These are phyloP conservation scores for Botrytis sinoallii DNA, from an alignment of 2,329 filamentous ascomycete species.

Conservation along the genomic window DNA sequence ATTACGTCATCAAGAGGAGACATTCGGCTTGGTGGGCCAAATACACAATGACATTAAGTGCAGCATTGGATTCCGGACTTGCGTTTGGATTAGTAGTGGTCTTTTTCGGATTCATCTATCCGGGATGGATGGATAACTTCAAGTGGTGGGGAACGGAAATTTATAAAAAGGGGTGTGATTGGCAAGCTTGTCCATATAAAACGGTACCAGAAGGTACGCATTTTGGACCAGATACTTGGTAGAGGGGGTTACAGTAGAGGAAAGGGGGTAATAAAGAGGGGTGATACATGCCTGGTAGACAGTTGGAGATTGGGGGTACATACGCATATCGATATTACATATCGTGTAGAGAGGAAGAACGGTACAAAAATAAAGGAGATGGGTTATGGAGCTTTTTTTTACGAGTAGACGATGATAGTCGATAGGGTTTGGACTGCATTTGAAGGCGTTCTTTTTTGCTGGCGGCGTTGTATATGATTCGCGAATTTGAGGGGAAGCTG, in stretches of 20 bases:
- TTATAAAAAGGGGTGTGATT: conserved; percentile 81
- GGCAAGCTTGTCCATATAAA: conserved; percentile 73
- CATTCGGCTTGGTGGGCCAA: conserved; percentile 81
- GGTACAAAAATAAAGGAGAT: not conserved
- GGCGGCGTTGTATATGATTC: not conserved
- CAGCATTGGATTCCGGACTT: conserved; percentile 77
- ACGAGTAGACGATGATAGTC: not conserved
- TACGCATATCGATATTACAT: not conserved
- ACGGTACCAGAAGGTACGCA: conserved; percentile 58
- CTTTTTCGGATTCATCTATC: conserved; percentile 84
- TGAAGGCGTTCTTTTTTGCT: not conserved
- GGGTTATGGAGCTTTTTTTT: not conserved
- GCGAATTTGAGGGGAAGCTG: not conserved
- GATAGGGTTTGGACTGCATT: not conserved
- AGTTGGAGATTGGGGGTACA: not conserved
- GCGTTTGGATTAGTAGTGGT: conserved; percentile 80
- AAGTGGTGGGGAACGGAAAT: conserved; percentile 88
- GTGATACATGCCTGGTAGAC: not conserved
- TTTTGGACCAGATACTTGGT: conserved; percentile 64
- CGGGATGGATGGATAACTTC: conserved; percentile 69
- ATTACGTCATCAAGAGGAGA: conserved; percentile 67
- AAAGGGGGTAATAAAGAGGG: not conserved
- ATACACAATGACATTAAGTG: conserved; percentile 85
- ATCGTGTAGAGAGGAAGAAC: not conserved
- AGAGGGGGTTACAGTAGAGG: not conserved